These are phyloP conservation scores for sorghum (Sorghum bicolor) DNA, from an alignment of 176 grass and related monocot species.

Conservation along the genomic window Sorghum_bicolor_NCBIv3 NC_012875.2:55382501-55383000, in stretches of 20 bases:
- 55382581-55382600: neutral
- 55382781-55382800: constrained; percentile 76
- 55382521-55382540: neutral
- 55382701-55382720: constrained; percentile 87
- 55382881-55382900: constrained; percentile 69
- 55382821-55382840: neutral
- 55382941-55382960: constrained; percentile 39
- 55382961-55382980: constrained; percentile 15
- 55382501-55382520: constrained; percentile 70
- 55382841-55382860: constrained; percentile 16
- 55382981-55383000: constrained; percentile 11
- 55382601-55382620: neutral
- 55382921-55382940: constrained; percentile 58
- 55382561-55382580: neutral
- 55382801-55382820: constrained; percentile 64
- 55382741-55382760: constrained; percentile 90
- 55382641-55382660: constrained; percentile 93
- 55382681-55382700: constrained; percentile 97
- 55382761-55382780: constrained; percentile 89
- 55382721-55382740: constrained; percentile 75
- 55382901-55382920: constrained; percentile 72
- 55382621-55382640: constrained; percentile 9
- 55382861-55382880: constrained; percentile 42
- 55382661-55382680: constrained; percentile 84
- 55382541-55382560: neutral